Base-by-base conservation (phyloP, 2,329 filamentous ascomycete species). In the Alternaria solani region DNA sequence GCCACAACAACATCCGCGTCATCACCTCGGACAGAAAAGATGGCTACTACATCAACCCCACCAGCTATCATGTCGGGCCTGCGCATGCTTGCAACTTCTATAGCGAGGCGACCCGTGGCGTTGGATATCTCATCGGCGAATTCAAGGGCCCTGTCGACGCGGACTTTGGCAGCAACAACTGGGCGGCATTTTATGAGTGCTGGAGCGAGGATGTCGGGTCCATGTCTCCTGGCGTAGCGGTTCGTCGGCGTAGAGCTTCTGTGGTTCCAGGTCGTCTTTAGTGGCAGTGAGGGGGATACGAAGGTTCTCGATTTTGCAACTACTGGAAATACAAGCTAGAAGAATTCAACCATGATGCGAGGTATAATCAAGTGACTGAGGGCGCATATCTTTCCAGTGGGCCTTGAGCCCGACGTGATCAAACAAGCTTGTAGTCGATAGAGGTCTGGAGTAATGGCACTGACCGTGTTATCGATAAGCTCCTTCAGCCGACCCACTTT, bases 121-220 rank as follows among this genome's bases (percentile, higher is more conserved):
- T 54, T 5, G 62, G 62, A 5, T 55, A 51, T 11, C 46, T 53
- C 25, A 52, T 64, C 14, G 62, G 62, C 36, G 30, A 59, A 26
- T 62, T 43, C 7, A 8, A 23, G 12, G 62, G 62, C 4, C 56
- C 54, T 5, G 25, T 41, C 1, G 52, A 62, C 2, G 56, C 41
- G 14, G 39, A 25, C 4, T 64, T 64, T 28, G 49, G 41, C 2
- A n/a, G 16, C 2, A 11, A 9, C 1, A 16, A 60, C 16, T 62
- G 53, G 57, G 59, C 59, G 25, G 62, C 59, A 11, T 64, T 55
- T 11, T 64, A 62, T 26, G 32, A 51, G 46, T 64, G 59, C 30
- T 62, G 56, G 56, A 5, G 36, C 5, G 18, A 42, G 16, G 20
- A 52, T 12, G 5, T 20, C n/a, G 20, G 55, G 4, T 25, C 18